These are phyloP conservation scores for Phyllosticta paracitricarpa DNA, from an alignment of 2,329 filamentous ascomycete species.

Conservation along the genomic window DNA sequence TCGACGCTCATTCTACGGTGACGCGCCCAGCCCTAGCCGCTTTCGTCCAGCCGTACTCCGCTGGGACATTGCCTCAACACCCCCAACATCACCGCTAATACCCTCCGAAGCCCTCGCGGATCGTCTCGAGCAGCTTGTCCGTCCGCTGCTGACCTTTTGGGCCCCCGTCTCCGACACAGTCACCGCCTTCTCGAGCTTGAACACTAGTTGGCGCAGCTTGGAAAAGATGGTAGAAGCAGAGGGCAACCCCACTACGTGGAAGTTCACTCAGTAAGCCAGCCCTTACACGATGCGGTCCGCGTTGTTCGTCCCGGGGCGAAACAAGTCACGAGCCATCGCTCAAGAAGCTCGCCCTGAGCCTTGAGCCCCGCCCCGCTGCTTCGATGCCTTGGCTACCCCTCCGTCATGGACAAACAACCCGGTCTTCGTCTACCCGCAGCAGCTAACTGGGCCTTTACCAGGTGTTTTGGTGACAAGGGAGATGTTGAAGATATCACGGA, in stretches of 20 bases:
- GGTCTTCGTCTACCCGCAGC: background rate
- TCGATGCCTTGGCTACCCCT: background rate
- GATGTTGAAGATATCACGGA: slow-evolving; percentile 99
- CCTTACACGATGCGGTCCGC: background rate
- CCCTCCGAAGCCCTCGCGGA: slow-evolving; percentile 6
- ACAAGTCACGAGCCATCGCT: background rate
- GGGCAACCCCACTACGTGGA: slow-evolving; percentile 92
- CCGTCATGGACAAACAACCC: background rate
- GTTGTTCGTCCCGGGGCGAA: background rate
- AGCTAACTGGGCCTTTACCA: slow-evolving; percentile 28
- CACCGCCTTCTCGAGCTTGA: slow-evolving; percentile 3
- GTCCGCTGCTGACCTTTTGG: background rate
- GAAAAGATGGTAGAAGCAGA: slow-evolving; percentile 91
- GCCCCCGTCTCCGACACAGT: background rate
- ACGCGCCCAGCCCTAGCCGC: slow-evolving; percentile 10
- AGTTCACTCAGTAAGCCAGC: slow-evolving; percentile 88
- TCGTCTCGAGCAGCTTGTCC: slow-evolving; percentile 1
- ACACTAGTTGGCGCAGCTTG: slow-evolving; percentile 12
- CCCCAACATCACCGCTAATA: slow-evolving; percentile 9
- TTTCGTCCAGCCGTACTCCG: slow-evolving; percentile 10
- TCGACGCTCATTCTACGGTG: slow-evolving; percentile 9
- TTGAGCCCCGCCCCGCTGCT: background rate
- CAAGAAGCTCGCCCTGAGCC: background rate
- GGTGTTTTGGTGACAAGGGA: slow-evolving; percentile 98
- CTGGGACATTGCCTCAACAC: slow-evolving; percentile 9